Evolutionary conservation across 768 basidiomycete genomes (phyloP), one percentile per base, ranked within the genome.

Genomic region (Atractiella rhizophila): DNA sequence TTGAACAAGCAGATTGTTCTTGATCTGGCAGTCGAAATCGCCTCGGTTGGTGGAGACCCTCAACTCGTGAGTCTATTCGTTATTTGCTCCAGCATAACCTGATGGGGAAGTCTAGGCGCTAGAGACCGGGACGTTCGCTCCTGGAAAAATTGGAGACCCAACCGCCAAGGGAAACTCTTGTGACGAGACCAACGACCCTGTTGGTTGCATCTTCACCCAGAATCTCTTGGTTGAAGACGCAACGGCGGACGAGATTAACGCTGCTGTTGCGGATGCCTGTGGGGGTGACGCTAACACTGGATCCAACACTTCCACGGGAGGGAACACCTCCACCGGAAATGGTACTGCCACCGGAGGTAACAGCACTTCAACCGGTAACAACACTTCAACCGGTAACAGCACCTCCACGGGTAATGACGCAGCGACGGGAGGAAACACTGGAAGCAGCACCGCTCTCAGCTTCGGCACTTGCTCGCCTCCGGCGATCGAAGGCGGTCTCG

Each of bases 1-100:
- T 57, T 62, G 18, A 76, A 74, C 65, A 74, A 74, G 57, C 69
- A 65, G 4, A 70, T 74, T 48, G 60, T 58, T 7, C 66, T 74
- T 36, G 67, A 65, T 42, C 65, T 73, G 26, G 71, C 73, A n/a
- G 61, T 66, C 52, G 71, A 73, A 52, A 73, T 74, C 41, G 63
- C 66, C 4, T 49, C 62, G n/a, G 59, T 75, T n/a, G 73, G 72
- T 37, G 73, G 70, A 11, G 57, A 73, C 54, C 68, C 71, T 15
- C 62, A 58, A 38, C 63, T 66, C 40, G n/a, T n/a, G n/a, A n/a
- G n/a, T n/a, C n/a, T n/a, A n/a, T n/a, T n/a, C n/a, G n/a, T n/a
- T n/a, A n/a, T n/a, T n/a, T n/a, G n/a, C n/a, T n/a, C n/a, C n/a
- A n/a, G n/a, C n/a, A n/a, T n/a, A n/a, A n/a, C n/a, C n/a, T n/a